Evolutionary conservation across 805 yeast species (phyloP).

Genomic region (Pichia occidentalis): DNA sequence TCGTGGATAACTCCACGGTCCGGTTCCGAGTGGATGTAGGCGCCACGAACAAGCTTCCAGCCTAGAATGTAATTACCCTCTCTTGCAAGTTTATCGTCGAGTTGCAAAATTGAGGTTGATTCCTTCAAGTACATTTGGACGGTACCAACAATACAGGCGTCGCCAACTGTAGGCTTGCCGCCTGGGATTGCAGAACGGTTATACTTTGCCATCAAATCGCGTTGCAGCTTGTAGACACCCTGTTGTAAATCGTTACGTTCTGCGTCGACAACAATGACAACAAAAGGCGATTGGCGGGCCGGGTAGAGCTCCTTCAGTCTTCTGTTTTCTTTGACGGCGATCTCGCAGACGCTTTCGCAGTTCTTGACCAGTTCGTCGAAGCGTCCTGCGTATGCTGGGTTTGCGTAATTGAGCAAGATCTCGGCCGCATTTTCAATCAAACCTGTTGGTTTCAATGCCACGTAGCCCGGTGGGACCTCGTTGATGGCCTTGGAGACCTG

Average conservation of each 20-base stretch:
- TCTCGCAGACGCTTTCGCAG: constrained; percentile 57
- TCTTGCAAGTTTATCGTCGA: constrained; percentile 61
- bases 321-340: constrained; percentile 47
- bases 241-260: constrained; percentile 83
- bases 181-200: constrained; percentile 38
- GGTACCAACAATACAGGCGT: constrained; percentile 77
- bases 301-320: constrained; percentile 48
- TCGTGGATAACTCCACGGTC: constrained; percentile 66
- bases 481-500: constrained; percentile 33
- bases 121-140: constrained; percentile 86
- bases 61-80: constrained; percentile 65
- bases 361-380: constrained; percentile 60
- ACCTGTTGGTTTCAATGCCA: constrained; percentile 92
- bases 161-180: constrained; percentile 20
- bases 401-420: constrained; percentile 55
- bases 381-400: constrained; percentile 40
- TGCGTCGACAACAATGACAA: constrained; percentile 81
- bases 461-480: constrained; percentile 81
- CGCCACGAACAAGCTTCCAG: constrained; percentile 89
- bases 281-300: constrained; percentile 61
- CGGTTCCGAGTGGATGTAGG: constrained; percentile 86
- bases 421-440: constrained; percentile 70
- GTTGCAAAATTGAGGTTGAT: constrained; percentile 51
- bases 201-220: constrained; percentile 67
- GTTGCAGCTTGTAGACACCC: constrained; percentile 87